Evolutionary conservation across 306 rosid species (phyloP), one percentile per base, ranked within the genome.

Genomic region (Prunus dulcis): DNA sequence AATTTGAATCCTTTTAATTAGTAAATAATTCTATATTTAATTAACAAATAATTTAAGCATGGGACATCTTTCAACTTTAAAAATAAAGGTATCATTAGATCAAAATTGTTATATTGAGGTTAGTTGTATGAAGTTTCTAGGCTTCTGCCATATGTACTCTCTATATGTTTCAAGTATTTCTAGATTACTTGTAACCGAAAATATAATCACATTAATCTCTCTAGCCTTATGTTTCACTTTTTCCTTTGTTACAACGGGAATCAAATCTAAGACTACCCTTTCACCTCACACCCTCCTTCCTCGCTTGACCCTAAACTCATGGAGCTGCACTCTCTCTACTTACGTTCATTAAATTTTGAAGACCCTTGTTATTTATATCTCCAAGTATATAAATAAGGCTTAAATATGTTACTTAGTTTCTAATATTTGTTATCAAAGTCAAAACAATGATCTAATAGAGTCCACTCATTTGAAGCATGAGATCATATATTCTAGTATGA

Each of bases 381-480:
- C 15, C 52, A 11, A 9, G 18, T 63, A 15, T 27, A 6, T 25
- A 19, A 41, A 50, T 12, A n/a, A 50, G 79, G 72, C 38, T 27
- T 9, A 67, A 70, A 63, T 27, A 50, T 22, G 50, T 41, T 34
- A 63, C 73, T 61, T 12, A 30, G 50, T 27, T 23, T 23, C 9
- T 9, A 12, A 12, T 52, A 45, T 38, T 46, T 19, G 75, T 47
- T 20, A 45, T n/a, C 52, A 20, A 38, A 68, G 77, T 72, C 79
- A 79, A 76, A 50, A 13, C 27, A 43, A 30, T 71, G 76, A 75
- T 76, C 47, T 69, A 64, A 64, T 64, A 71, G 70, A 75, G 80
- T 83, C 86, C 71, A 75, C 63, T 56, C 20, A 60, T 79, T 72
- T 72, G 64, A 72, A 67, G 69, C 72, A 66, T 66, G 73, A 30